Evolutionary conservation across 2,329 filamentous ascomycete species (phyloP).

Genomic region (Pochonia chlamydosporia): DNA sequence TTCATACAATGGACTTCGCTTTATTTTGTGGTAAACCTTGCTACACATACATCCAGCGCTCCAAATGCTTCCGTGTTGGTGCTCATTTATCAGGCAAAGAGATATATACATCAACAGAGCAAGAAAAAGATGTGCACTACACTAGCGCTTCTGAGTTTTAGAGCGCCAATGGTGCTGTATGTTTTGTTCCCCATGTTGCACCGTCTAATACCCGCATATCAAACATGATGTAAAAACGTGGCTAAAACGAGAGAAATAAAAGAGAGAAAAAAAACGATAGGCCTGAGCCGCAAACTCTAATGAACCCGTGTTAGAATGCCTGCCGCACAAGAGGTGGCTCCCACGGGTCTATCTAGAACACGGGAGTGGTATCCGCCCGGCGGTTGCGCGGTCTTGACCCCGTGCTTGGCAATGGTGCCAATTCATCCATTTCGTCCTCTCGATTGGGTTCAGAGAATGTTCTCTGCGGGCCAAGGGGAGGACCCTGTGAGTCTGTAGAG

Average conservation of each 20-base stretch:
- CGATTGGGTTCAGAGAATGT: slow-evolving; percentile 18
- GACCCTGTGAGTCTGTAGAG: slow-evolving; percentile 18
- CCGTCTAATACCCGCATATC: not conserved
- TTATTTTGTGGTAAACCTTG: not conserved
- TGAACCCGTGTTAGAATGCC: too few species aligned
- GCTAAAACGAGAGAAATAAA: not conserved
- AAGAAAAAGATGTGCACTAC: too few species aligned
- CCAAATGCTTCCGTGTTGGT: not conserved
- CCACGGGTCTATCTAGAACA: slow-evolving; percentile 16
- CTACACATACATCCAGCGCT: not conserved
- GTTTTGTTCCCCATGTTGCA: not conserved
- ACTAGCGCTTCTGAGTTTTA: too few species aligned
- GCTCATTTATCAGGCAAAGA: too few species aligned
- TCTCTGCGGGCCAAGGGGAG: slow-evolving; percentile 10
- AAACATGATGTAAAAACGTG: too few species aligned
- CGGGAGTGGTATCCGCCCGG: slow-evolving; percentile 20
- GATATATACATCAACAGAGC: too few species aligned
- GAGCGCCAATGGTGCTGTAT: too few species aligned
- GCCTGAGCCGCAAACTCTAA: not conserved
- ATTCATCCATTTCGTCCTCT: slow-evolving; percentile 21
- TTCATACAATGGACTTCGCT: not conserved
- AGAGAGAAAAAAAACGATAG: not conserved
- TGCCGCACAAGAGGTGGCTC: not conserved
- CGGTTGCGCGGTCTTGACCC: slow-evolving; percentile 19
- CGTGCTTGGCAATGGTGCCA: slow-evolving; percentile 19